Percentiles rank a stretch among this genome's conserved stretches.
Conservation (phyloP, 2,329 filamentous ascomycete species). For the Macrophomina pseudophaseolina region DNA sequence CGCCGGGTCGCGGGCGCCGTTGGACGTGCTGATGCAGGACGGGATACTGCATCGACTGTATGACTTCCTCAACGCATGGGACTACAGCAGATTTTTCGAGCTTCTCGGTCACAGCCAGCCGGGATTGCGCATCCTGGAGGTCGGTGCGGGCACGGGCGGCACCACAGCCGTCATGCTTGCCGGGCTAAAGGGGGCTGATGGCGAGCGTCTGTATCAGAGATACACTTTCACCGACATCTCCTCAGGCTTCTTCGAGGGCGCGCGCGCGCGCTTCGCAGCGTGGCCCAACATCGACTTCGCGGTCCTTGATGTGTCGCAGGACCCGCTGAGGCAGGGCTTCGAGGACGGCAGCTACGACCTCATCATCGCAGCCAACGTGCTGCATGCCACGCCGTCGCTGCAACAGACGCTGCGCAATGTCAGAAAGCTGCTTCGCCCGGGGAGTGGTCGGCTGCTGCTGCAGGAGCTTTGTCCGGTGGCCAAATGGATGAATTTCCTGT, state of each 20-base stretch:
- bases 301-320: slow-evolving; percentile 17
- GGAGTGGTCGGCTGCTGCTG: slow-evolving; percentile 50
- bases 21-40: background rate
- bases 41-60: background rate
- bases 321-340: slow-evolving; percentile 18
- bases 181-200: background rate
- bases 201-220: background rate
- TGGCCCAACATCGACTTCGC: background rate
- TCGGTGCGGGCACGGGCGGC: slow-evolving; percentile 1
- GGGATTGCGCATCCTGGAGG: background rate
- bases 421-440: slow-evolving; percentile 37
- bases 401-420: slow-evolving; percentile 28
- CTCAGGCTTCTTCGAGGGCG: slow-evolving; percentile 29
- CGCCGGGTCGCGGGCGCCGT: background rate
- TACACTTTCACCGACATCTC: slow-evolving; percentile 33
- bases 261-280: background rate
- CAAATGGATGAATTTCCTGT: background rate
- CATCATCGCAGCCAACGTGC: slow-evolving; percentile 25
- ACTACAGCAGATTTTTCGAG: background rate
- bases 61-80: background rate
- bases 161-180: background rate
- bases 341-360: slow-evolving; percentile 10
- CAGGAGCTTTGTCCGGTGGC: background rate
- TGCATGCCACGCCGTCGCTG: slow-evolving; percentile 25
- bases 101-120: background rate